Evolutionary conservation across 2,329 filamentous ascomycete genomes (phyloP).

Genomic region (Cordyceps pruinosa): DNA sequence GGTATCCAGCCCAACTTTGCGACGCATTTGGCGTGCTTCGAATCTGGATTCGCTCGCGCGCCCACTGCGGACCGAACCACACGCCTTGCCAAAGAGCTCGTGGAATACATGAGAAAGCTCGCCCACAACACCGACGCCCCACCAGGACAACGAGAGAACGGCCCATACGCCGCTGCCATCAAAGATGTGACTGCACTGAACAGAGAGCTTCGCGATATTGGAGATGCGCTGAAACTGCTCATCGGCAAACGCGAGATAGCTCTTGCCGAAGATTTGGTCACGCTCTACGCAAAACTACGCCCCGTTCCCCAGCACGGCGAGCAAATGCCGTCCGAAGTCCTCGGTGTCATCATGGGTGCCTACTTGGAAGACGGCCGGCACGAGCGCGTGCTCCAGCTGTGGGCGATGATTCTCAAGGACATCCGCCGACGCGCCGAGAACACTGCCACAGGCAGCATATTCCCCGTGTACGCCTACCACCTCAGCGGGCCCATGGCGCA

Average conservation of each 20-base stretch:
- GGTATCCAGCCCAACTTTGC: constrained; percentile 37
- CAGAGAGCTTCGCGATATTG: constrained; percentile 24
- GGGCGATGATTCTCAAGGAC: constrained; percentile 66
- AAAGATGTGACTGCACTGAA: constrained; percentile 19
- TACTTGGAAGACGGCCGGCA: constrained; percentile 52
- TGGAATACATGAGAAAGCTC: constrained; percentile 22
- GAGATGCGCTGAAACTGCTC: constrained; percentile 28
- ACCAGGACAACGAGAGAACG: neutral
- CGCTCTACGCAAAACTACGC: constrained; percentile 41
- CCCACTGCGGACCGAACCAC: constrained; percentile 22
- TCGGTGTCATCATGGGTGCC: constrained; percentile 61
- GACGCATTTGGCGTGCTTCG: constrained; percentile 36
- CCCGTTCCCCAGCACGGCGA: constrained; percentile 26
- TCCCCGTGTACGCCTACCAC: constrained; percentile 46
- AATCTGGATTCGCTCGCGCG: constrained; percentile 26
- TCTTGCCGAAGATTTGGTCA: constrained; percentile 50
- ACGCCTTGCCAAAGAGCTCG: constrained; percentile 23
- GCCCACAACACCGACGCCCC: constrained; percentile 12
- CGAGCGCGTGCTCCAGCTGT: constrained; percentile 56
- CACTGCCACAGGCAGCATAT: constrained; percentile 22
- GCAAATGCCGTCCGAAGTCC: constrained; percentile 45
- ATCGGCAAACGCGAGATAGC: constrained; percentile 37
- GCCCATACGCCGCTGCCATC: neutral
- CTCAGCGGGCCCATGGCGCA: constrained; percentile 42
- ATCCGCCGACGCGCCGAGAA: constrained; percentile 26